phyloP scores from a whole-genome alignment of 148 eudicot species.

The Amaranthus palmeri region DNA sequence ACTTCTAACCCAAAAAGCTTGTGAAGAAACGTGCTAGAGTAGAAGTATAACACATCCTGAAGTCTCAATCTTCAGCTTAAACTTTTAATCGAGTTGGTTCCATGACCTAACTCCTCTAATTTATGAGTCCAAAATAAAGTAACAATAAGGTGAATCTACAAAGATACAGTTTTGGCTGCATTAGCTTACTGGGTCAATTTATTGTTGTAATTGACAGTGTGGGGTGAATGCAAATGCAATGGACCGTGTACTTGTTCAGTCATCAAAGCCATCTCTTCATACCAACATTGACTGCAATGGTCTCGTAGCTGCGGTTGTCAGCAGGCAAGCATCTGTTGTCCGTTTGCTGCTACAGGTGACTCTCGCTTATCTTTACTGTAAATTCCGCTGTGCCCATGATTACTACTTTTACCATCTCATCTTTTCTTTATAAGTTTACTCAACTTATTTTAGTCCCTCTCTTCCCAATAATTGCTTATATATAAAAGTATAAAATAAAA shows the following conservation, averaged over 20 bases:
- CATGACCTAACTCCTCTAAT: too few relatives aligned
- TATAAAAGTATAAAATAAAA: too few relatives aligned
- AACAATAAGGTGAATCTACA: background rate
- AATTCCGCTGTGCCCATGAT: constrained; percentile 10
- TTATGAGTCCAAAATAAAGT: too few relatives aligned
- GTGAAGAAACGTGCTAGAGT: too few relatives aligned
- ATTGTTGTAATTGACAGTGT: constrained; percentile 42
- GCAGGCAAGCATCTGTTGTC: constrained; percentile 69
- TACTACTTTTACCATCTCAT: constrained; percentile 11
- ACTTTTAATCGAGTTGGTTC: too few relatives aligned
- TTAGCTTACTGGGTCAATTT: background rate
- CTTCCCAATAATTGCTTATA: too few relatives aligned
- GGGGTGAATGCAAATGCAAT: constrained; percentile 69
- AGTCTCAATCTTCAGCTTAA: too few relatives aligned
- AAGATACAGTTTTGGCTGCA: constrained; percentile 5
- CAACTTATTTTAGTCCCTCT: too few relatives aligned
- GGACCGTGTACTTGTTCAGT: constrained; percentile 67
- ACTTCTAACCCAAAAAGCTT: too few relatives aligned
- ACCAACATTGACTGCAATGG: constrained; percentile 61
- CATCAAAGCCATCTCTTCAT: constrained; percentile 75
- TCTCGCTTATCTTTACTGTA: constrained; percentile 9
- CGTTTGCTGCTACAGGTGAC: constrained; percentile 67
- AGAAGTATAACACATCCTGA: too few relatives aligned
- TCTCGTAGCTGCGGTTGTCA: constrained; percentile 84
- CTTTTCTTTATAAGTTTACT: background rate